Percentiles rank a stretch among this genome's conserved stretches.
These are phyloP conservation scores for Aspergillus ruber DNA, from an alignment of 2,329 filamentous ascomycete genomes.

Conservation along the genomic window DNA sequence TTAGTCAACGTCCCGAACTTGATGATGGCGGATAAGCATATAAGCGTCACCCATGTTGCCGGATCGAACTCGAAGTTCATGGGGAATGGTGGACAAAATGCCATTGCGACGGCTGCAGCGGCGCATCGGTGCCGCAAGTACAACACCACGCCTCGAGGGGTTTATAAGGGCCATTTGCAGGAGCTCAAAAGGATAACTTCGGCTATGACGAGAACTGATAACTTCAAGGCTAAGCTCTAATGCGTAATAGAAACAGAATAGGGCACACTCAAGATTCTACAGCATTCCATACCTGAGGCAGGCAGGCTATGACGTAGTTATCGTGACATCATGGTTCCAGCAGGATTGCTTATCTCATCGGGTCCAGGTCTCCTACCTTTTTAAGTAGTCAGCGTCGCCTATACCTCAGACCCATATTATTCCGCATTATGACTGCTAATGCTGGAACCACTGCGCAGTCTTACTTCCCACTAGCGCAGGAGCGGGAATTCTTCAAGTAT, in stretches of 20 bases:
- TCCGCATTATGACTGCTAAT: not conserved
- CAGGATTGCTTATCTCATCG: too few relatives aligned
- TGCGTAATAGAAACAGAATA: too few relatives aligned
- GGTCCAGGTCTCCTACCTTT: too few relatives aligned
- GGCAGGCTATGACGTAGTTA: too few relatives aligned
- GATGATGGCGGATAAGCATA: not conserved
- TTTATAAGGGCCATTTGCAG: not conserved
- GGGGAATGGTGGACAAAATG: not conserved
- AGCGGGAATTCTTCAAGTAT: slow-evolving; percentile 19
- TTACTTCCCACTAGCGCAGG: slow-evolving; percentile 10
- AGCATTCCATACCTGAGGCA: too few relatives aligned
- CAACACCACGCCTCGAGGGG: not conserved
- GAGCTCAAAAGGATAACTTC: not conserved
- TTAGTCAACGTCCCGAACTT: not conserved
- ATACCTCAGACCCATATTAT: too few relatives aligned
- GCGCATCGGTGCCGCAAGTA: not conserved
- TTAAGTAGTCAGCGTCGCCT: too few relatives aligned
- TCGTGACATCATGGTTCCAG: too few relatives aligned
- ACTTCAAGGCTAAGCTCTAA: not conserved
- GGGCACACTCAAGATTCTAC: too few relatives aligned
- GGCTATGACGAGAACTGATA: not conserved
- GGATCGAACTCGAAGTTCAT: not conserved
- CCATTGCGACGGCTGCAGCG: not conserved
- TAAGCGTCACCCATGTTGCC: not conserved
- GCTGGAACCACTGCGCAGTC: not conserved